Conservation (phyloP, 202 grass and related monocot genomes). For the Eragrostis tef region DNA sequence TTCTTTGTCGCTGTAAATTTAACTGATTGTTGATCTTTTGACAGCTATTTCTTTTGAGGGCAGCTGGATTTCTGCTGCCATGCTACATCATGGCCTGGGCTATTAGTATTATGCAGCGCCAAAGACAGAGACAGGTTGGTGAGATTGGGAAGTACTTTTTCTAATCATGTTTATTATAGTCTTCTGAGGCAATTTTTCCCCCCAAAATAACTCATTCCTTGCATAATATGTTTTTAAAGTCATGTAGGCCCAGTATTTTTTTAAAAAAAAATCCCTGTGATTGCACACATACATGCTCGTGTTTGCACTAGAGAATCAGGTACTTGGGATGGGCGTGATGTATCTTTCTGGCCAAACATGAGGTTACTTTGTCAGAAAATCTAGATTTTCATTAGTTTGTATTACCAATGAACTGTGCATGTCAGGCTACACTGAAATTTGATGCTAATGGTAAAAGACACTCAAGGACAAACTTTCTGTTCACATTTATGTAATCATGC, state of each 20-base stretch:
- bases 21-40: slow-evolving; percentile 29
- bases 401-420: background rate
- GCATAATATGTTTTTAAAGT: slow-evolving; percentile 7
- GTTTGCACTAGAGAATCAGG: slow-evolving; percentile 9
- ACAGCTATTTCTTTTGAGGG: slow-evolving; percentile 73
- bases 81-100: slow-evolving; percentile 94
- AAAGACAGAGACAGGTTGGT: slow-evolving; percentile 75
- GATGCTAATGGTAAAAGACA: background rate
- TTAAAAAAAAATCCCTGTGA: background rate
- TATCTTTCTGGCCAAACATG: slow-evolving; percentile 7
- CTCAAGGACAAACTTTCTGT: background rate
- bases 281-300: background rate
- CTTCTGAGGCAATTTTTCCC: background rate
- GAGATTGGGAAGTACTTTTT: slow-evolving; percentile 21
- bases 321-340: background rate
- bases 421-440: background rate
- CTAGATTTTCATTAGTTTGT: background rate
- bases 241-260: background rate
- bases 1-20: slow-evolving; percentile 1
- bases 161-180: background rate
- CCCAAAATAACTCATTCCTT: slow-evolving; percentile 9
- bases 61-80: slow-evolving; percentile 80
- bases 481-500: background rate
- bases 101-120: slow-evolving; percentile 76
- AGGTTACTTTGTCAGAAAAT: slow-evolving; percentile 9